Evolutionary conservation across 1,284 basidiomycete species (phyloP).

Genomic region (Austroboletus novae-zelandiae): DNA sequence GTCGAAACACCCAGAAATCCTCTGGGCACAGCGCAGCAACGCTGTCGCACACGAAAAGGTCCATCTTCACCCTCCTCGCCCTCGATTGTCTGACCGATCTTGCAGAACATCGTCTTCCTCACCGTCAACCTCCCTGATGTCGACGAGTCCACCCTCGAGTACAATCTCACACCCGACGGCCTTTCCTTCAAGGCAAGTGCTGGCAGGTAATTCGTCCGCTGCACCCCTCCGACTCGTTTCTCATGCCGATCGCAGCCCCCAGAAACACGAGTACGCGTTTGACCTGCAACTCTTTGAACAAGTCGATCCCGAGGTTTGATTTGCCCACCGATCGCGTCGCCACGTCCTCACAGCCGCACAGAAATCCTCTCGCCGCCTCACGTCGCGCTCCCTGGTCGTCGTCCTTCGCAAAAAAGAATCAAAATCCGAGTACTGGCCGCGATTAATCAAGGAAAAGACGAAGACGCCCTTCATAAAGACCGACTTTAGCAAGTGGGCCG

Average conservation of each 20-base stretch:
- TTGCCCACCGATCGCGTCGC: background rate
- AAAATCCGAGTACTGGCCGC: conserved; percentile 82
- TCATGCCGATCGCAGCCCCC: conserved; percentile 39
- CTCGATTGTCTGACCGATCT: background rate
- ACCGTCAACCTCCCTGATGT: conserved; percentile 87
- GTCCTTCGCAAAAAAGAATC: conserved; percentile 80
- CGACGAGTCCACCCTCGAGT: conserved; percentile 56
- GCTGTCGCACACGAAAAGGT: conserved; percentile 69
- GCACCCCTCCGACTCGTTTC: conserved; percentile 1
- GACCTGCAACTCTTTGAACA: conserved; percentile 71
- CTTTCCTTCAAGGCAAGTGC: conserved; percentile 72
- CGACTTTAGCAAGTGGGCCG: conserved; percentile 91
- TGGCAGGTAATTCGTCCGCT: conserved; percentile 55
- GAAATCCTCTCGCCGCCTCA: conserved; percentile 64
- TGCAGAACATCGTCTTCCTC: conserved; percentile 78
- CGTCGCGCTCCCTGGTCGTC: conserved; percentile 63
- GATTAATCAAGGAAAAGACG: conserved; percentile 83
- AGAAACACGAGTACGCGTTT: conserved; percentile 70
- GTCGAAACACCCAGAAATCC: conserved; percentile 75
- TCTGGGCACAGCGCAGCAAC: conserved; percentile 90
- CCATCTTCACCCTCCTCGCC: background rate
- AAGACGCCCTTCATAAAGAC: conserved; percentile 84
- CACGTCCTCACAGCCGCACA: conserved; percentile 32
- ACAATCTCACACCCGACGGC: conserved; percentile 59
- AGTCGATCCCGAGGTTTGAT: conserved; percentile 69